Conservation (phyloP, 2,329 filamentous ascomycete species). For the Helotiales sp. region DNA sequence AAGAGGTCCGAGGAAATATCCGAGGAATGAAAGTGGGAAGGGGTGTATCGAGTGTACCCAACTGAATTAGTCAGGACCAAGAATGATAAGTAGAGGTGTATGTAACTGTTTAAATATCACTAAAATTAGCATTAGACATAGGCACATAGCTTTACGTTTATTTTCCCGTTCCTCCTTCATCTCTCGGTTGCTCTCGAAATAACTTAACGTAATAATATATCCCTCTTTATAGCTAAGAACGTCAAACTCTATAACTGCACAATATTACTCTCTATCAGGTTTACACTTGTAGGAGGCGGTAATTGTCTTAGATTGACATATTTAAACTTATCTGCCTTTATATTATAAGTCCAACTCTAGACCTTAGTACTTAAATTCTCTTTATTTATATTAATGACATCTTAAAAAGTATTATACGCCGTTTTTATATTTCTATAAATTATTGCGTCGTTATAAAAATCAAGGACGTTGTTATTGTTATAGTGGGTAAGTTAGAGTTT, state of each 20-base stretch:
- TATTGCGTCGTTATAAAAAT: slow-evolving; percentile 54
- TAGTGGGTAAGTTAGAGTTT: slow-evolving; percentile 62
- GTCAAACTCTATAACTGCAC: slow-evolving; percentile 63
- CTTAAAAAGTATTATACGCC: slow-evolving; percentile 66
- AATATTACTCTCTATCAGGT: slow-evolving; percentile 56
- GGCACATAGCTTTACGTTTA: no score
- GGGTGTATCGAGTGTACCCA: no score
- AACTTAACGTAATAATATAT: slow-evolving; percentile 20
- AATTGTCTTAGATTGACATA: slow-evolving; percentile 57
- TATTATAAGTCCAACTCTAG: slow-evolving; percentile 64
- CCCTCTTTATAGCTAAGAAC: slow-evolving; percentile 57
- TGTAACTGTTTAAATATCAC: no score
- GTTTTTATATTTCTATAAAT: slow-evolving; percentile 52
- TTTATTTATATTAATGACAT: slow-evolving; percentile 61
- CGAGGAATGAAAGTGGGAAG: no score
- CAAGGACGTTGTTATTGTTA: slow-evolving; percentile 41
- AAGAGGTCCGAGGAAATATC: no score
- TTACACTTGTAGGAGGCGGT: slow-evolving; percentile 51
- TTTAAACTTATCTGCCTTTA: slow-evolving; percentile 45
- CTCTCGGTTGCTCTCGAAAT: no score
- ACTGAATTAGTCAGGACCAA: no score
- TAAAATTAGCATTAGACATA: no score
- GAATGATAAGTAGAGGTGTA: no score
- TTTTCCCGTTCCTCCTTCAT: no score
- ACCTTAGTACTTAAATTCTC: slow-evolving; percentile 60